Base-by-base conservation (phyloP, 2,329 filamentous ascomycete genomes). In the Lasiodiplodia gonubiensis region DNA sequence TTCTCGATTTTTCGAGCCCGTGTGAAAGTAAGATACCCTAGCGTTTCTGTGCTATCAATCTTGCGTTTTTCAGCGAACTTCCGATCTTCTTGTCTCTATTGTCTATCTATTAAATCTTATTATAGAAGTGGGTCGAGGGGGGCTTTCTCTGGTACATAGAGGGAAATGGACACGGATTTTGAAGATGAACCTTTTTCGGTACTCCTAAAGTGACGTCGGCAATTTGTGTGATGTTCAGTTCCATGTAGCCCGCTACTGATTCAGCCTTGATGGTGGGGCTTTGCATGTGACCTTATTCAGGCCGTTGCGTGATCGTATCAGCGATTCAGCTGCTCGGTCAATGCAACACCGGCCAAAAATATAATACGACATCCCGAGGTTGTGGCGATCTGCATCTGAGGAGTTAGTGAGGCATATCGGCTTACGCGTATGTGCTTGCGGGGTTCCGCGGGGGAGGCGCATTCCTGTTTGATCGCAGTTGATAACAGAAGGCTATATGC, bases 11-110 rank as follows among this genome's bases (percentile, higher is more conserved):
- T 37, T 12, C 21, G 33, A 35, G 33, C 53, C n/a, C 53, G 21
- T 61, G 57, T 49, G 30, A 49, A 25, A 61, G 60, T 64, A 64
- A 64, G 60, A 64, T 64, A 64, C 60, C 60, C 60, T 64, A 64
- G 49, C 49, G 60, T 39, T 33, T 25, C 39, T 53, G 16, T 64
- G 42, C 42, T 46, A 46, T 46, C 42, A 33, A 46, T 46, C 39
- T 42, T 42, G 42, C 42, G 11, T 46, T 46, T 33, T 46, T 21
- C 18, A 46, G 42, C 42, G 42, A 46, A 46, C 42, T 46, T 46
- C n/a, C n/a, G n/a, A 46, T 46, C n/a, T 46, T 46, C 42, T 46
- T 46, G 42, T 46, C 42, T 46, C 42, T 46, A 46, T 46, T 46
- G 42, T 46, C 42, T 46, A 46, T n/a, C n/a, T 46, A n/a, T 46